Conservation (phyloP, 495 filamentous ascomycete genomes). For the Mytilinidion resinicola region DNA sequence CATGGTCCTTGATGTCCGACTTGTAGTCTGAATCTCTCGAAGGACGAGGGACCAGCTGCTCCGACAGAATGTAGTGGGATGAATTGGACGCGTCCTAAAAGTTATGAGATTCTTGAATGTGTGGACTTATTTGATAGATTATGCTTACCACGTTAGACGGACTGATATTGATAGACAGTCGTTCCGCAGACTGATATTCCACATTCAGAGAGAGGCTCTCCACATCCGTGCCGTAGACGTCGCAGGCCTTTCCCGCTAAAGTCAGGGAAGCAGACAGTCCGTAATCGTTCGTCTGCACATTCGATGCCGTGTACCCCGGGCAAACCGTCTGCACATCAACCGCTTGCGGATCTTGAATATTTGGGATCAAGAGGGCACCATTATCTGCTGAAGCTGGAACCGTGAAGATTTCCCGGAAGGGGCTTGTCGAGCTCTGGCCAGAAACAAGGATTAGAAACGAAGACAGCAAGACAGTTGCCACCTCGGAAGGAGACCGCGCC, state of each 20-base stretch:
- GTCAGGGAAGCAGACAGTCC: conserved; percentile 50
- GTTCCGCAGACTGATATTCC: conserved; percentile 51
- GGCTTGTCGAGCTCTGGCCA: conserved; percentile 20
- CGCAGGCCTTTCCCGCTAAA: conserved; percentile 53
- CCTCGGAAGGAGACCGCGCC: conserved; percentile 8
- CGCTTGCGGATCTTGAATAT: conserved; percentile 66
- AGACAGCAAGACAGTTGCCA: conserved; percentile 2
- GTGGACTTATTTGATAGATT: neutral
- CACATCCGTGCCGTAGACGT: conserved; percentile 58
- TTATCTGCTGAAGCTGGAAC: conserved; percentile 52
- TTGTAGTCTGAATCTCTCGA: conserved; percentile 39
- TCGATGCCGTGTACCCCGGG: conserved; percentile 55
- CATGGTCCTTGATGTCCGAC: conserved; percentile 35
- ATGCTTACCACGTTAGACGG: conserved; percentile 51
- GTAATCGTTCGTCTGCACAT: conserved; percentile 40
- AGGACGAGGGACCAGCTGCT: conserved; percentile 56
- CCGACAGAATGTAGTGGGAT: conserved; percentile 62
- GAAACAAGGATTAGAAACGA: conserved; percentile 3
- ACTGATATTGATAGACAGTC: conserved; percentile 48
- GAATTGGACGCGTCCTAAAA: conserved; percentile 49
- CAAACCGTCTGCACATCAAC: conserved; percentile 63
- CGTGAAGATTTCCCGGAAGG: conserved; percentile 40
- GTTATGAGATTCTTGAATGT: neutral
- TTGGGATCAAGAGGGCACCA: conserved; percentile 58
- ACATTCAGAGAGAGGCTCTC: conserved; percentile 49